Base-by-base conservation (phyloP, 345 rosid species). In the Lumnitzera littorea region DNA sequence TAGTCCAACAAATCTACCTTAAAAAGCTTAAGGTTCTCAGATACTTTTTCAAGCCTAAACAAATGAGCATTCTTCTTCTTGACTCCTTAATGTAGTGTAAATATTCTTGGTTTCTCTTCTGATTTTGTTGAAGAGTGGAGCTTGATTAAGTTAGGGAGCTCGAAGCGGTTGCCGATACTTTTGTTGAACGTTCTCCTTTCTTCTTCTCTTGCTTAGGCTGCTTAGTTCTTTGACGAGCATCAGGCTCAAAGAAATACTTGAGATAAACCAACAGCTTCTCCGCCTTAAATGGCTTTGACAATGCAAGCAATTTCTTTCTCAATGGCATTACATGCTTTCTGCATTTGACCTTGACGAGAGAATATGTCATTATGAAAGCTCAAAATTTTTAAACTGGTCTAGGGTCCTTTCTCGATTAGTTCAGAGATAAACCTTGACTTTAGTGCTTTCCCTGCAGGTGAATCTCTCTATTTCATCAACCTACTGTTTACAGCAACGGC, bases 401-500 rank as follows among this genome's bases (percentile, higher is more conserved):
- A 62, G n/a, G 50, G 67, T 71, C 75, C 64, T 86, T 71, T 66
- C 90, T 74, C 95, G 79, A 24, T 79, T 86, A 2, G 81, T 70
- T 17, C 98, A 96, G 61, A 88, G 97, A 82, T 86, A 90, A 61
- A 83, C 72, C 69, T 86, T 74, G 13, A 90, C 95, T 69, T 79
- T 86, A 49, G 86, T 74, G 80, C 97, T 87, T 76, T 95, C 96
- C 46, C 64, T 71, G 25, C 77, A 66, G 46, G 99, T 94, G 82
- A 79, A 94, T 64, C 82, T 80, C 17, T 63, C 75, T 58, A 94
- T 83, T 81, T 94, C 99, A 70, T 58, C 63, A n/a, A 74, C 81
- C 99, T 97, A 94, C 70, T 90, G 98, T 73, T 81, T 68, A 94
- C 91, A 64, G 99, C 99, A 68, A 82, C 97, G 57, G 87, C 67